phyloP scores from a whole-genome alignment of 1,284 basidiomycete genomes.

The Apiotrichum gamsii region DNA sequence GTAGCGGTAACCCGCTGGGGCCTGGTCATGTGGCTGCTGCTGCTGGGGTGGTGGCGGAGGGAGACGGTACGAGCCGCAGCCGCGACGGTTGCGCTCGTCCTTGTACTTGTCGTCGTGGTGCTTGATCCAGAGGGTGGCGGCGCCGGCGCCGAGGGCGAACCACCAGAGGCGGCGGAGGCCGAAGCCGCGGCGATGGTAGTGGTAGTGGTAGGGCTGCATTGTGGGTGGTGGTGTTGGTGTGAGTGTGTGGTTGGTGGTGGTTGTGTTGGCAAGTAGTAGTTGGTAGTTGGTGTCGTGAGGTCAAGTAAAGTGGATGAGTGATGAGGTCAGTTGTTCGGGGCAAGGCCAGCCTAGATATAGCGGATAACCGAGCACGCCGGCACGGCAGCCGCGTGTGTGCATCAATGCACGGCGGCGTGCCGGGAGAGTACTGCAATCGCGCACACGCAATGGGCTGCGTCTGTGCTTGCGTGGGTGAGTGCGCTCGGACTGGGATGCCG shows the following conservation, averaged over 20 bases:
- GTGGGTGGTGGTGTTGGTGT: not conserved
- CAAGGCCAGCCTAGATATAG: too few species aligned
- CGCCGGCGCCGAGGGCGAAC: slow-evolving; percentile 7
- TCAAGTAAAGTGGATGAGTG: too few species aligned
- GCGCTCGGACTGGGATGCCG: too few species aligned
- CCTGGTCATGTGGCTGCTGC: not conserved
- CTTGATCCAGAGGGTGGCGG: slow-evolving; percentile 1
- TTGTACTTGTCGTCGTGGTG: not conserved
- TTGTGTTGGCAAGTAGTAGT: not conserved
- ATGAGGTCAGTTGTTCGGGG: too few species aligned
- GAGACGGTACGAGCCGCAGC: not conserved
- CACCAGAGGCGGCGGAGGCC: slow-evolving; percentile 5
- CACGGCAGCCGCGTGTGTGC: too few species aligned
- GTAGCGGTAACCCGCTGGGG: not conserved
- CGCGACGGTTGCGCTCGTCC: too few species aligned
- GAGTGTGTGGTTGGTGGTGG: not conserved
- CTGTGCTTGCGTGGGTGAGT: too few species aligned
- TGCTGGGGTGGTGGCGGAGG: not conserved
- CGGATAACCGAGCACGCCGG: too few species aligned
- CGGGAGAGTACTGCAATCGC: too few species aligned
- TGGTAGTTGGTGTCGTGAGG: too few species aligned
- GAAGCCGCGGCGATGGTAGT: slow-evolving; percentile 4
- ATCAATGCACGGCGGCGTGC: too few species aligned
- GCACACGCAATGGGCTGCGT: too few species aligned
- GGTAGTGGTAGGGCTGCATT: not conserved